A percentile compares a stretch with the other conserved stretches of the same genome.
These are phyloP conservation scores for Colletotrichum incanum DNA, from an alignment of 2,329 filamentous ascomycete genomes.

Conservation along the genomic window DNA sequence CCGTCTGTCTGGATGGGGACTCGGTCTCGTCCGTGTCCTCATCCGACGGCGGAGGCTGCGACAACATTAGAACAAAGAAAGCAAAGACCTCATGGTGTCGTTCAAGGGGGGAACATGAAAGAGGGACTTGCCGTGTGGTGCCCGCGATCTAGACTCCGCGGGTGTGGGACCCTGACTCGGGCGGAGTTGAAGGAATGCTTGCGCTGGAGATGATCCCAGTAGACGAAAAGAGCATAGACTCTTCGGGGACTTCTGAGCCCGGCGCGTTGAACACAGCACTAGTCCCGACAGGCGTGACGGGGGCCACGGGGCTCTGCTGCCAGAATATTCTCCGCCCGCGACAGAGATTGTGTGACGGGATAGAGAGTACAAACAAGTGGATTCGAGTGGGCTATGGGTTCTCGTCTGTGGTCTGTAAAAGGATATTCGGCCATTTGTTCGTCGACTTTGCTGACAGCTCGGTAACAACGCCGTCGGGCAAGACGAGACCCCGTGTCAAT, in stretches of 20 bases:
- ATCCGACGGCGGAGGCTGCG: conserved; percentile 22
- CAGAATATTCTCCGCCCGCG: conserved; percentile 43
- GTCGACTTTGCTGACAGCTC: neutral
- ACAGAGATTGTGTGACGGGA: conserved; percentile 41
- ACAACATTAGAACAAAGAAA: conserved; percentile 34
- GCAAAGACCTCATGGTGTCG: conserved; percentile 19
- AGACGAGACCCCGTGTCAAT: neutral
- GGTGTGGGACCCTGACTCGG: conserved; percentile 42
- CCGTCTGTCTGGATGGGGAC: conserved; percentile 13
- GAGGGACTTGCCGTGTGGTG: conserved; percentile 39
- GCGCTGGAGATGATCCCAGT: conserved; percentile 37
- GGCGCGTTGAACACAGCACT: conserved; percentile 39
- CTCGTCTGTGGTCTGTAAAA: conserved; percentile 5
- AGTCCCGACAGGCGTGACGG: conserved; percentile 34
- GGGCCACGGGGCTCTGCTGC: conserved; percentile 35
- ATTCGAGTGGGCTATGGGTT: conserved; percentile 29
- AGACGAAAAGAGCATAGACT: conserved; percentile 41
- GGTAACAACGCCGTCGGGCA: neutral
- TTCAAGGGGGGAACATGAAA: conserved; percentile 20
- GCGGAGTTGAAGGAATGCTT: conserved; percentile 39
- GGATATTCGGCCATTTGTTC: neutral
- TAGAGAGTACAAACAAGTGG: conserved; percentile 20
- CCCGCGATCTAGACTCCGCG: conserved; percentile 42
- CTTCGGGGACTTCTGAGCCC: conserved; percentile 41
- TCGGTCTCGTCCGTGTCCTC: conserved; percentile 8